A percentile compares a stretch with the other conserved stretches of the same genome.
phyloP scores from a whole-genome alignment of 495 filamentous ascomycete genomes.

The Neurospora sp. region DNA sequence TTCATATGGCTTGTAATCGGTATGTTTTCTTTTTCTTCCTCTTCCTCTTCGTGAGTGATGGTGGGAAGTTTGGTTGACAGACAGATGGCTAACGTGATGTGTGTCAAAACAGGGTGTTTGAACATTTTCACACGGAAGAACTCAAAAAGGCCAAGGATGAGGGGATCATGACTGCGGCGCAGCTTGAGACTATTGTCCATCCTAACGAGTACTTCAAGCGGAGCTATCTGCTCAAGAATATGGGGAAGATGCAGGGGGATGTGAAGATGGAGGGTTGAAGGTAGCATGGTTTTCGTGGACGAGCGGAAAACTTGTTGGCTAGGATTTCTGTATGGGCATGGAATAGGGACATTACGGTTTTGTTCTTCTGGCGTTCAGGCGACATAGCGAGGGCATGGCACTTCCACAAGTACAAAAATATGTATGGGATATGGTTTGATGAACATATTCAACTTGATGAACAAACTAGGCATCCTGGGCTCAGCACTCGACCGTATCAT shows the following conservation, averaged over 20 bases:
- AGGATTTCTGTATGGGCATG: background rate
- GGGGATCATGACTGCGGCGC: conserved; percentile 63
- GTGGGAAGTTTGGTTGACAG: background rate
- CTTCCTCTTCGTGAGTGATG: background rate
- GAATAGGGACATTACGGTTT: background rate
- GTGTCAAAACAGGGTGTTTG: conserved; percentile 56
- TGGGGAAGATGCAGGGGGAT: conserved; percentile 36
- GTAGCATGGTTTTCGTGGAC: background rate
- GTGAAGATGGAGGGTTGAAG: conserved; percentile 40
- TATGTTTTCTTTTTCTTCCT: conserved; percentile 14
- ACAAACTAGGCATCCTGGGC: background rate
- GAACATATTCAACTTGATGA: background rate
- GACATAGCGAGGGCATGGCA: background rate
- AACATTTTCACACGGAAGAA: conserved; percentile 74
- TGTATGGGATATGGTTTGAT: background rate
- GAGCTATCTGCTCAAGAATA: conserved; percentile 76
- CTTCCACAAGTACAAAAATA: background rate
- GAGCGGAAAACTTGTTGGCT: background rate
- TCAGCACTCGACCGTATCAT: too few species aligned
- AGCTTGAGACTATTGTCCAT: conserved; percentile 92
- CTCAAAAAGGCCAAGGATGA: conserved; percentile 81
- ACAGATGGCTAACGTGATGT: background rate
- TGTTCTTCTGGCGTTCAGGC: background rate
- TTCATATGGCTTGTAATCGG: conserved; percentile 92
- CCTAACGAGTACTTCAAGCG: conserved; percentile 97